A percentile compares a stretch with the other conserved stretches of the same genome.
These are phyloP conservation scores for Camptophora hylomeconis DNA, from an alignment of 2,329 filamentous ascomycete species.

Conservation along the genomic window DNA sequence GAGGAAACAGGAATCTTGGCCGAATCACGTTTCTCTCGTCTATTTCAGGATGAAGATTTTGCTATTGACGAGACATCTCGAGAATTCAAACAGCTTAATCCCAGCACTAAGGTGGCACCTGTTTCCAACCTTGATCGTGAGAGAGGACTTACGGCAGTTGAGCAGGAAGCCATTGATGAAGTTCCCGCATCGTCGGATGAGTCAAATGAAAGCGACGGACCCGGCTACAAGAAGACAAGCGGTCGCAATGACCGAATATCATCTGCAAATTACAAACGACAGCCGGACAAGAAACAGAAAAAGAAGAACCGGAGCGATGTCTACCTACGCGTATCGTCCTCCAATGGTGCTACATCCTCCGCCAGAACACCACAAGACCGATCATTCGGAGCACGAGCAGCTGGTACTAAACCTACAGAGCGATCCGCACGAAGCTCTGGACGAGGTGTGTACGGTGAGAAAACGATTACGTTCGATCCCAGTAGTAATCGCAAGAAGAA, in stretches of 20 bases:
- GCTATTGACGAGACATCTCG: conserved; percentile 76
- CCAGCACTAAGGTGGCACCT: conserved; percentile 50
- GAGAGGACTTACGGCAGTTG: conserved; percentile 47
- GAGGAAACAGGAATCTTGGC: conserved; percentile 52
- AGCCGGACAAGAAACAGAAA: conserved; percentile 25
- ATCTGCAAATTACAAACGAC: conserved; percentile 39
- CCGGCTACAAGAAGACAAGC: conserved; percentile 20
- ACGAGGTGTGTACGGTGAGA: conserved; percentile 31
- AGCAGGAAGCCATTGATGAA: conserved; percentile 46
- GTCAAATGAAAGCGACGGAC: conserved; percentile 22
- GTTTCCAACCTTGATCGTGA: conserved; percentile 21
- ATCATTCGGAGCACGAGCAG: conserved; percentile 45
- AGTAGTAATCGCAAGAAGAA: conserved; percentile 26
- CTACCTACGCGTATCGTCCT: conserved; percentile 46
- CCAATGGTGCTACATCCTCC: conserved; percentile 21
- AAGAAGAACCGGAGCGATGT: conserved; percentile 33
- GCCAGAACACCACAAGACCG: conserved; percentile 33
- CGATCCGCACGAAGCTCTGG: conserved; percentile 18
- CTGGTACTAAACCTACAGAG: conserved; percentile 27
- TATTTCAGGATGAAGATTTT: conserved; percentile 92
- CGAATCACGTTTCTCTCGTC: conserved; percentile 71
- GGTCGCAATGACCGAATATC: conserved; percentile 33
- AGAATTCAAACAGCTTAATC: conserved; percentile 82
- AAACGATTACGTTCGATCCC: conserved; percentile 49
- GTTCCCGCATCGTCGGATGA: conserved; percentile 29